Conservation (phyloP, 768 basidiomycete genomes). For the Suillus decipiens region DNA sequence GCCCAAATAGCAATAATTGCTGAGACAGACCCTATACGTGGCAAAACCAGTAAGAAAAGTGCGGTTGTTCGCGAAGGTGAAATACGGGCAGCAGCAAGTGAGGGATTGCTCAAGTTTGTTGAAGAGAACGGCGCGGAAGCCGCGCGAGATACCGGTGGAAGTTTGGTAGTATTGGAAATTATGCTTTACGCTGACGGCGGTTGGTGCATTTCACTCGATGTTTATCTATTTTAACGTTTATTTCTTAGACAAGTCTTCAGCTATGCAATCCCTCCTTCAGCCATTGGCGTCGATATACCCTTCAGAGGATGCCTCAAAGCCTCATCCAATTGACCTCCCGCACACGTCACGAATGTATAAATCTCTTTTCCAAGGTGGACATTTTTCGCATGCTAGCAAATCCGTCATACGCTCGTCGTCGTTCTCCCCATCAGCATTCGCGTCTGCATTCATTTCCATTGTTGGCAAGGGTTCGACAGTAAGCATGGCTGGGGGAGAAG, state of each 20-base stretch:
- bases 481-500: slow-evolving; percentile 60
- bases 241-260: slow-evolving; percentile 65
- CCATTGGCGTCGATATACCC: slow-evolving; percentile 61
- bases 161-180: slow-evolving; percentile 75
- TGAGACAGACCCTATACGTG: slow-evolving; percentile 69
- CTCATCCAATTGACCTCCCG: slow-evolving; percentile 78
- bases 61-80: slow-evolving; percentile 62
- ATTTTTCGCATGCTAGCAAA: slow-evolving; percentile 68
- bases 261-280: slow-evolving; percentile 59
- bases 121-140: slow-evolving; percentile 59
- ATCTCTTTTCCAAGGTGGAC: slow-evolving; percentile 86
- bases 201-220: slow-evolving; percentile 36
- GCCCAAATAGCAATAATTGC: slow-evolving; percentile 70
- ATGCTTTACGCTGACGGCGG: slow-evolving; percentile 88
- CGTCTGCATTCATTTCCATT: slow-evolving; percentile 51
- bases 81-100: slow-evolving; percentile 71
- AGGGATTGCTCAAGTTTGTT: slow-evolving; percentile 71
- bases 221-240: background rate
- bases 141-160: slow-evolving; percentile 76
- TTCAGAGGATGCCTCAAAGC: slow-evolving; percentile 44
- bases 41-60: slow-evolving; percentile 86
- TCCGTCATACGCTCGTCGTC: slow-evolving; percentile 50
- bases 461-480: slow-evolving; percentile 55
- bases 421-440: slow-evolving; percentile 65
- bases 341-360: slow-evolving; percentile 88